Base-by-base conservation (phyloP, 2,329 filamentous ascomycete species). In the Aspergillus pseudoglaucus region DNA sequence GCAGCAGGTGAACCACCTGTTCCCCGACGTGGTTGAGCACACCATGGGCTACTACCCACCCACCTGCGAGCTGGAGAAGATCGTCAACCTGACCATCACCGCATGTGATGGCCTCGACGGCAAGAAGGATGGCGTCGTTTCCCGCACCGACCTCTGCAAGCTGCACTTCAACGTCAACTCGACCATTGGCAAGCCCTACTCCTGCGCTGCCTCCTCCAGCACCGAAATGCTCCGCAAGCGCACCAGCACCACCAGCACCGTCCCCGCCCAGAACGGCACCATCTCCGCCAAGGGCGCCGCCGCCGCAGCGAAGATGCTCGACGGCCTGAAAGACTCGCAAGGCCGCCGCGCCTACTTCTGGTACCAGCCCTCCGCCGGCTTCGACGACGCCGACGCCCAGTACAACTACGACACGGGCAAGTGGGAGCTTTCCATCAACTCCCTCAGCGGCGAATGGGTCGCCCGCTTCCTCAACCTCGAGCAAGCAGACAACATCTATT, bases 61-160 rank as follows among this genome's bases (percentile, higher is more conserved):
- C 1, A 59, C 30, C 59, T 75, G 52, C 38, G 38, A 40, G 20
- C 20, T 40, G 38, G 17, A 40, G 38, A 40, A 40, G 38, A 40
- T 40, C 41, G 69, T 76, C 17, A 81, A 80, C 55, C 65, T 69
- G 35, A 81, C 78, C 4, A 79, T 82, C 42, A 64, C 66, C 1
- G 72, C 72, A 32, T 83, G 79, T 44, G 79, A 82, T 51, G 64
- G 71, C 6, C 65, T 82, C 5, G 79, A 82, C 47, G 79, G 80
- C 5, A 68, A 69, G 40, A 70, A 67, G 0, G 79, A 82, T 47
- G 77, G 78, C 10, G 75, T 82, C 4, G 68, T 82, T 39, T 65
- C 72, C 6, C 68, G 75, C 4, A 71, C 69, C 0, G 74, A 77
- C 45, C 66, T 77, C 7, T 77, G 74, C 66, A 68, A 65, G 47